Conservation (phyloP, 352 stramenopile genomes). For the Pythium phragmiticola region DNA sequence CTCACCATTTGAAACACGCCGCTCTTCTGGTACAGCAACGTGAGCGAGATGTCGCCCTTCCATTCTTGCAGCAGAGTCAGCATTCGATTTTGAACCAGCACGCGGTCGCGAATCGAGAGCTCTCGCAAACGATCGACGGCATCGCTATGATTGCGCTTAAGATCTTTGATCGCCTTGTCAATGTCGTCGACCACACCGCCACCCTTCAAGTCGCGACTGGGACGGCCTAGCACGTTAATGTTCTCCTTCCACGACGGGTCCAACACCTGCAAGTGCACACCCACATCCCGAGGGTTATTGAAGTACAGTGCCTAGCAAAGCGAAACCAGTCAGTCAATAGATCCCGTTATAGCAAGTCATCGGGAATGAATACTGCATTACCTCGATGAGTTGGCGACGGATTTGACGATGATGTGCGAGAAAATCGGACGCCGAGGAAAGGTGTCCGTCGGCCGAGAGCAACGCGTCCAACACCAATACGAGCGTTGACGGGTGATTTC, state of each 20-base stretch:
- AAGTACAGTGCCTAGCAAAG: constrained; percentile 53
- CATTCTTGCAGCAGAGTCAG: constrained; percentile 35
- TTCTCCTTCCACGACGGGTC: constrained; percentile 52
- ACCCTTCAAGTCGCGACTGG: constrained; percentile 19
- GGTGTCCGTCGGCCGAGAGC: constrained; percentile 14
- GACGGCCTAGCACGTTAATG: constrained; percentile 21
- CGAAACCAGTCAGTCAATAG: constrained; percentile 4
- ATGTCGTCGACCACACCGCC: constrained; percentile 42
- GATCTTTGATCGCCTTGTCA: constrained; percentile 38
- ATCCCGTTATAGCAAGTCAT: neutral
- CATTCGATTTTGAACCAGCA: constrained; percentile 57
- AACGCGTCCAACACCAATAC: constrained; percentile 23
- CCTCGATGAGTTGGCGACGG: constrained; percentile 46
- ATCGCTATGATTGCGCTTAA: constrained; percentile 44
- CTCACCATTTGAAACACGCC: constrained; percentile 60
- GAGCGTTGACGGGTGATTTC: neutral
- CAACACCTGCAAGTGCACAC: constrained; percentile 44
- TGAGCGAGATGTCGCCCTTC: constrained; percentile 61
- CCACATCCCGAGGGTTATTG: constrained; percentile 46
- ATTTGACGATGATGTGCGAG: constrained; percentile 17
- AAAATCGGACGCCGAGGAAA: constrained; percentile 1
- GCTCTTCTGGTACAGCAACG: constrained; percentile 65
- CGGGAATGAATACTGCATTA: constrained; percentile 21
- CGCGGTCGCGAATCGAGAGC: constrained; percentile 46
- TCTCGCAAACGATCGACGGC: constrained; percentile 64